These are phyloP conservation scores for Domatiomyces globalis DNA, from an alignment of 2,329 filamentous ascomycete species.

Conservation along the genomic window DNA sequence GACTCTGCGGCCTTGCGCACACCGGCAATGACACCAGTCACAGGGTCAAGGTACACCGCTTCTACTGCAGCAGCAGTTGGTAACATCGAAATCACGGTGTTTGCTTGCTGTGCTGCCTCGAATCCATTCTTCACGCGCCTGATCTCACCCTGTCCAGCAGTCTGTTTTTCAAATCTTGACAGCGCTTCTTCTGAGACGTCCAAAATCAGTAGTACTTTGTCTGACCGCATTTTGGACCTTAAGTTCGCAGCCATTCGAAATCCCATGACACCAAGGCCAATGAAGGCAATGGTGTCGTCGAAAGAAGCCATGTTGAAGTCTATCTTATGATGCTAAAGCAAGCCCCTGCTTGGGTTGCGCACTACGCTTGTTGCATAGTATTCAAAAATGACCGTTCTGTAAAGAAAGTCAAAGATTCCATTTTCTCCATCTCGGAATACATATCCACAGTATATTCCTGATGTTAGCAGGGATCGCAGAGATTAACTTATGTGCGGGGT, in stretches of 20 bases:
- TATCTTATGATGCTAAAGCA: neutral
- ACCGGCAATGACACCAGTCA: slow-evolving; percentile 25
- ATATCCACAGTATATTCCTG: neutral
- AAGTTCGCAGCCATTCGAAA: slow-evolving; percentile 31
- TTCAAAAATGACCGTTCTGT: neutral
- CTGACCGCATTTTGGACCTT: slow-evolving; percentile 23
- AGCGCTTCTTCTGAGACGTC: slow-evolving; percentile 28
- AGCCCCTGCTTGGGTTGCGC: neutral
- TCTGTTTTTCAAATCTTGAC: slow-evolving; percentile 26
- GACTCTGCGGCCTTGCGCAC: neutral
- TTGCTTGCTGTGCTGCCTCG: slow-evolving; percentile 29
- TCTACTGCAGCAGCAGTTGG: slow-evolving; percentile 40
- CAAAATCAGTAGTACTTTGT: slow-evolving; percentile 24
- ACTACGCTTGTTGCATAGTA: neutral
- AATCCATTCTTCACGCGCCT: slow-evolving; percentile 25
- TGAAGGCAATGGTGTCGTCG: neutral
- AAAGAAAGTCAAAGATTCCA: neutral
- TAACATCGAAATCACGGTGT: slow-evolving; percentile 40
- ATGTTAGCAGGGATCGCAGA: neutral
- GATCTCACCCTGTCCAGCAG: slow-evolving; percentile 24
- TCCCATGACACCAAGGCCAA: slow-evolving; percentile 29
- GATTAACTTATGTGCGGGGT: neutral
- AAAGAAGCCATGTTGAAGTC: neutral
- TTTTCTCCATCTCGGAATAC: neutral
- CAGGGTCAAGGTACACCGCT: slow-evolving; percentile 35